A percentile compares a stretch with the other conserved stretches of the same genome.
Evolutionary conservation across 371 early-diverging fungal genomes (phyloP).

Genomic region (Apophysomyces ossiformis): DNA sequence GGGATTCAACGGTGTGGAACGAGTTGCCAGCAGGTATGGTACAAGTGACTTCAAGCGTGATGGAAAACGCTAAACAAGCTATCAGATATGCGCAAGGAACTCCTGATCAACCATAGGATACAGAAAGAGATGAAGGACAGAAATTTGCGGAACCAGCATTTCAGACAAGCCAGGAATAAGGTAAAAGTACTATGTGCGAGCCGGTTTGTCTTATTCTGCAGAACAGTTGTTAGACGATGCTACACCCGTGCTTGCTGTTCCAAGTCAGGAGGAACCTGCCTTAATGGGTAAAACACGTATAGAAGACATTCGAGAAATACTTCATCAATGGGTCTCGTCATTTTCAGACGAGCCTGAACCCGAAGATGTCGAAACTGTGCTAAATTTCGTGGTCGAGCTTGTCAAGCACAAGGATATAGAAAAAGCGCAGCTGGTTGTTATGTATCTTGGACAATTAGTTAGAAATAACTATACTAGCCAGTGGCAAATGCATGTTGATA

Average conservation of each 20-base stretch:
- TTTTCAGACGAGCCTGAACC: conserved; percentile 36
- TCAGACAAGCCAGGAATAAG: conserved; percentile 16
- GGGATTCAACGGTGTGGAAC: conserved; percentile 34
- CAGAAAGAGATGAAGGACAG: conserved; percentile 16
- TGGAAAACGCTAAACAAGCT: too few species aligned
- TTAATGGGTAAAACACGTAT: conserved; percentile 36
- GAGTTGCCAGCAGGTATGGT: conserved; percentile 36
- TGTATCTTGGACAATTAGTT: conserved; percentile 28
- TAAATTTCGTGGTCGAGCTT: conserved; percentile 33
- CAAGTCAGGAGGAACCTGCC: conserved; percentile 20
- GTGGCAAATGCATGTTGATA: neutral
- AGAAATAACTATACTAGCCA: neutral
- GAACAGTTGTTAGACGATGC: conserved; percentile 4
- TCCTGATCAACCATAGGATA: conserved; percentile 18
- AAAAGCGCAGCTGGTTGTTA: conserved; percentile 34
- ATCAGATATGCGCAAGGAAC: conserved; percentile 25
- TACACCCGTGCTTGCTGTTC: neutral
- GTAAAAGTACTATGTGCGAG: neutral
- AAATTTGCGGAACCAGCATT: conserved; percentile 14
- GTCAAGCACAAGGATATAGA: conserved; percentile 34
- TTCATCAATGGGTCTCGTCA: conserved; percentile 34
- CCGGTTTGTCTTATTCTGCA: neutral
- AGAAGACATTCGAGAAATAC: conserved; percentile 27
- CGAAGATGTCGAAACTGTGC: conserved; percentile 39
- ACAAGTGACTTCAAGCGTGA: too few species aligned